Evolutionary conservation across 768 basidiomycete genomes (phyloP), one percentile per base, ranked within the genome.

Genomic region (Lactarius deliciosus): DNA sequence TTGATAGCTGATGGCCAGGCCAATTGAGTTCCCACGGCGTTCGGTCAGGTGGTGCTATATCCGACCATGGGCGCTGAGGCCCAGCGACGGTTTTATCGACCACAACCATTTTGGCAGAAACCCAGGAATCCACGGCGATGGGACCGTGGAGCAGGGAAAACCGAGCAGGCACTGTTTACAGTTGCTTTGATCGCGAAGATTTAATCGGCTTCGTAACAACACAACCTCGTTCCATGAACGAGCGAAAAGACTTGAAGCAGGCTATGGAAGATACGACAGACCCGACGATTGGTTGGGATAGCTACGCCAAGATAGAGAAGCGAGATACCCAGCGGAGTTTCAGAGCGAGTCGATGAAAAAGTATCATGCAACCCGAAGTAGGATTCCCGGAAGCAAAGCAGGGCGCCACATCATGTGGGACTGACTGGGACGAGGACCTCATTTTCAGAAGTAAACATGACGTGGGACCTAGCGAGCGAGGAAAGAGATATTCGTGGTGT

Each of bases 351-450:
- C 32, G 43, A 32, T 16, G 30, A 62, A 53, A 28, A 28, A 22
- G 9, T n/a, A 16, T 43, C 56, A 45, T 36, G 30, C 47, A 25
- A 61, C 54, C 45, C 59, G 22, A 56, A 55, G 41, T 40, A 43
- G 41, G 43, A 62, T 22, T 11, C 32, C 30, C 15, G 38, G 60
- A 61, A 57, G 56, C 20, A 32, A 34, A 10, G 11, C 8, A 34
- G 60, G 1, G 20, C 41, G 34, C 60, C 55, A 57, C 54, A 34
- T 58, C 36, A 67, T 63, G 50, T 59, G 61, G 54, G 38, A 59
- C 50, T 15, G 6, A 36, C 41, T 54, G 47, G 53, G 50, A 54
- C 13, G 40, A 32, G 56, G 57, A 62, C 45, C 20, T 57, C 34
- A 9, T 32, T 53, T 13, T 16, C 32, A 16, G 47, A 32, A 50